phyloP scores from a whole-genome alignment of 116 monocot species.

The Dioscorea cayenensis region DNA sequence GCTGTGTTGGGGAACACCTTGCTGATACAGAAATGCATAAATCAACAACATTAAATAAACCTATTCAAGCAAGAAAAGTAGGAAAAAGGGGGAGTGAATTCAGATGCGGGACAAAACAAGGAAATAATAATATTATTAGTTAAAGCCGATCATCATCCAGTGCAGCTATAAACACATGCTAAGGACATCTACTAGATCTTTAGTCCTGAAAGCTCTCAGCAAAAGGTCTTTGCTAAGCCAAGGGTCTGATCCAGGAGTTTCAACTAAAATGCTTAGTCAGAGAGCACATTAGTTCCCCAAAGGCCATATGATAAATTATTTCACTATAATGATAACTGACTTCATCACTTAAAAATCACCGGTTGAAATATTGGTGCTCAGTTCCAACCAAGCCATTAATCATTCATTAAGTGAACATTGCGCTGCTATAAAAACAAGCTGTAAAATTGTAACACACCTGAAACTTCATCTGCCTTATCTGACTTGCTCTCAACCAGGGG shows the following conservation, averaged over 20 bases:
- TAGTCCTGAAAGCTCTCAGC: neutral
- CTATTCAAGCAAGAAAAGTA: neutral
- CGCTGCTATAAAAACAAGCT: neutral
- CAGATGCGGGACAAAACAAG: neutral
- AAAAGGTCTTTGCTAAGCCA: neutral
- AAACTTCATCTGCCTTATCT: slow-evolving; percentile 42
- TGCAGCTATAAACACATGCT: neutral
- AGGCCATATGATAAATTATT: too few species aligned
- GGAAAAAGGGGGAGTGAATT: neutral
- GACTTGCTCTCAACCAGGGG: slow-evolving; percentile 29
- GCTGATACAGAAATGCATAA: neutral
- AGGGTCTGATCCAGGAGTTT: too few species aligned
- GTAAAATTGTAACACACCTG: slow-evolving; percentile 9
- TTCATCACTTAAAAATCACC: too few species aligned
- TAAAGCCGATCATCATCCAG: neutral
- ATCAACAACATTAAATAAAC: neutral
- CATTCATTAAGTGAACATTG: neutral
- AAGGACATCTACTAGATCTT: neutral
- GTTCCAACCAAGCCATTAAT: neutral
- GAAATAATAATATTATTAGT: neutral
- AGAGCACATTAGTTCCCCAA: too few species aligned
- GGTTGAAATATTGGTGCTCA: too few species aligned
- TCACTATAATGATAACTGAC: too few species aligned
- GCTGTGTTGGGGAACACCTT: neutral
- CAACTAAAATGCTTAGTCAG: too few species aligned